Evolutionary conservation across 1,284 basidiomycete species (phyloP).

Genomic region (Pseudozyma hubeiensis): DNA sequence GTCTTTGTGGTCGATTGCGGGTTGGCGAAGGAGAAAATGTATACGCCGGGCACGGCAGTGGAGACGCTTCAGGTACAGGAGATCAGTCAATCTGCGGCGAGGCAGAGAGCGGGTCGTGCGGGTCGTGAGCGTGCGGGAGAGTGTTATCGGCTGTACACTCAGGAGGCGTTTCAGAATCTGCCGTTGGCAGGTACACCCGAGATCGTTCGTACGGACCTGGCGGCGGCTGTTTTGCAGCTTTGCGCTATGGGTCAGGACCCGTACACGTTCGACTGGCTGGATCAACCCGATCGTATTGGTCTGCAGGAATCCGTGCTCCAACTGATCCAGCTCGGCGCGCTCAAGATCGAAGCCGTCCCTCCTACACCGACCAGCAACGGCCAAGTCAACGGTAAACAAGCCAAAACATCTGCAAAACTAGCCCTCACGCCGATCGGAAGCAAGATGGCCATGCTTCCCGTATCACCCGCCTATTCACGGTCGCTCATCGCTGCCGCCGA

Average conservation of each 20-base stretch:
- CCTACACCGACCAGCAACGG: conserved; percentile 6
- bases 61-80: conserved; percentile 60
- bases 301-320: conserved; percentile 58
- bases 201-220: conserved; percentile 62
- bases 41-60: conserved; percentile 68
- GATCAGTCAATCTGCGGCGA: conserved; percentile 60
- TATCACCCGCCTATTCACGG: conserved; percentile 59
- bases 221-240: conserved; percentile 55
- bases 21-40: conserved; percentile 94
- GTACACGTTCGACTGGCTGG: conserved; percentile 64
- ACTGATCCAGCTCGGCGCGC: conserved; percentile 62
- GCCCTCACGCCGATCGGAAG: conserved; percentile 56
- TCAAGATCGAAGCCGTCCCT: conserved; percentile 31
- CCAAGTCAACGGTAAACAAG: conserved; percentile 6
- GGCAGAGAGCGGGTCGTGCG: conserved; percentile 63
- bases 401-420: conserved; percentile 21
- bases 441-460: conserved; percentile 62
- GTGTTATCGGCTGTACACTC: conserved; percentile 64
- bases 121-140: conserved; percentile 62
- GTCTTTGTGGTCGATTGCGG: conserved; percentile 87
- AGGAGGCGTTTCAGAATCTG: conserved; percentile 47
- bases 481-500: conserved; percentile 61
- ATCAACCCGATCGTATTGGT: conserved; percentile 47
- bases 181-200: conserved; percentile 51
- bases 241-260: conserved; percentile 64